Base-by-base conservation (phyloP, 2,329 filamentous ascomycete genomes). In the Alternaria angustiovoidea region DNA sequence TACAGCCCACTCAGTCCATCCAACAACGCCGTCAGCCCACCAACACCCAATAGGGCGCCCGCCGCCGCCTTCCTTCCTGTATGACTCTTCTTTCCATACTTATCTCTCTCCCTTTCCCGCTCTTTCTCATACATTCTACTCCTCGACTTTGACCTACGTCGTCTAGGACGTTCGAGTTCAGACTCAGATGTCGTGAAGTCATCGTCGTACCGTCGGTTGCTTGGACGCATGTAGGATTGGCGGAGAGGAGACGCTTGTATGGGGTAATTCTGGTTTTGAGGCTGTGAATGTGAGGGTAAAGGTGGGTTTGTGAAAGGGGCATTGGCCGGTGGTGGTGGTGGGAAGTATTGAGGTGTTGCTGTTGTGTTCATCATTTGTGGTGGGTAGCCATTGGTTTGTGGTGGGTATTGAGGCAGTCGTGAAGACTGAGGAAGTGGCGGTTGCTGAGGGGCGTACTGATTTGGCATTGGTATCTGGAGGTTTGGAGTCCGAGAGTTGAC, bases 1-100 rank as follows among this genome's bases (percentile, higher is more conserved):
- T 57, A 71, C 52, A 74, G 54, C 43, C 65, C 68, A 53, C 70
- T 66, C 61, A 77, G 62, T 22, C 74, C 75, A 69, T 79, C 76
- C 64, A 79, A 60, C 54, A 79, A 59, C 18, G 75, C 75, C 36
- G 76, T 77, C 65, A 78, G 62, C n/a, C 76, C 76, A 7, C 75
- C 76, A 49, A 78, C 74, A 11, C 74, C 75, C 59, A 77, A 70
- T 61, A 79, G 53, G 16, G 75, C 75, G 16, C 75, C 74, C 26
- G 75, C 69, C 18, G 75, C 68, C 11, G 75, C 70, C 32, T 69
- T 72, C 24, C 64, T 70, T 57, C 71, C 70, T 18, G 65, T 66
- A 28, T 69, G 47, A 38, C 67, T 66, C 51, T 66, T 73, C 65
- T 63, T 74, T 1, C 43, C 43, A 30, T 55, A 48, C 57, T 51